Conservation (phyloP, 1,284 basidiomycete species). For the Boletus calvinii region DNA sequence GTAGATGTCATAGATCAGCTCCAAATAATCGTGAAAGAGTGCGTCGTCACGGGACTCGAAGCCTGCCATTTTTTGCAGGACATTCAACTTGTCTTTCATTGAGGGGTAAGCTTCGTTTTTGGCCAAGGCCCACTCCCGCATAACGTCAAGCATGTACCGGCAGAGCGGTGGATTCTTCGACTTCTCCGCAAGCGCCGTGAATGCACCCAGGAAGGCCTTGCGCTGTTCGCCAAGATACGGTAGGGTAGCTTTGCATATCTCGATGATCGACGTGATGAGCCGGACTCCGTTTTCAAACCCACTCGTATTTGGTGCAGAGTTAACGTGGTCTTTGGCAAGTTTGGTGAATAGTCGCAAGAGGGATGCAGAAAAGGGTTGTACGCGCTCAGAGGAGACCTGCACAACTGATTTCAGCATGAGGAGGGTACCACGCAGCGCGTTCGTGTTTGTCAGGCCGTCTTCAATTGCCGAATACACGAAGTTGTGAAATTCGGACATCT, state of each 20-base stretch:
- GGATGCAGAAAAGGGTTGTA: conserved; percentile 77
- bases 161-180: conserved; percentile 85
- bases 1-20: conserved; percentile 94
- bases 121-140: conserved; percentile 87
- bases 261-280: conserved; percentile 64
- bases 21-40: conserved; percentile 84
- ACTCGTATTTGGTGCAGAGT: conserved; percentile 45
- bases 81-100: conserved; percentile 92
- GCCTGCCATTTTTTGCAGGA: conserved; percentile 88
- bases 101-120: conserved; percentile 85
- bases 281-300: conserved; percentile 62
- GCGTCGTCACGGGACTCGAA: conserved; percentile 80
- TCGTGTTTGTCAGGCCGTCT: conserved; percentile 78
- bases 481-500: conserved; percentile 75
- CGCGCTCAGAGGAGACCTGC: conserved; percentile 79
- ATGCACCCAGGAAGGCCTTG: conserved; percentile 69
- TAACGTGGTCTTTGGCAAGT: conserved; percentile 87
- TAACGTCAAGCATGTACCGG: conserved; percentile 84
- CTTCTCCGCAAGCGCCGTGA: conserved; percentile 87
- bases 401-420: conserved; percentile 89
- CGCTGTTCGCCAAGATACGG: conserved; percentile 70
- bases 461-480: conserved; percentile 77
- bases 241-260: conserved; percentile 68
- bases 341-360: conserved; percentile 87
- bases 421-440: conserved; percentile 77